Percentiles rank a stretch among this genome's conserved stretches.
phyloP scores from a whole-genome alignment of 1,284 basidiomycete species.

The Singerocomus inundabilis region DNA sequence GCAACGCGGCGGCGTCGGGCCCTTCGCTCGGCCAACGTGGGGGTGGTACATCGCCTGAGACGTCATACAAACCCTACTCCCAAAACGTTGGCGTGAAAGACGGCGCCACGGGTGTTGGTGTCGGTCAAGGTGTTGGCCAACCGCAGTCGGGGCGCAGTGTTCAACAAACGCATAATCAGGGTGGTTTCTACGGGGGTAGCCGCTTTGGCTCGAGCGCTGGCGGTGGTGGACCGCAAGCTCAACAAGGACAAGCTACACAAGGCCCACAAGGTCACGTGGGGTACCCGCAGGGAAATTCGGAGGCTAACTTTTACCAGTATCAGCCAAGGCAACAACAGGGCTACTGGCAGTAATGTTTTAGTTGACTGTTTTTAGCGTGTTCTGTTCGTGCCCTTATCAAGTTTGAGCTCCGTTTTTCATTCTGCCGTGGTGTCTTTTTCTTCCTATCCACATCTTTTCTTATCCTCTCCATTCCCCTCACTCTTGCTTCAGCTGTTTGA shows the following conservation, averaged over 20 bases:
- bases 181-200: conserved; percentile 59
- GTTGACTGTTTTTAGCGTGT: conserved; percentile 18
- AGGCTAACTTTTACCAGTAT: conserved; percentile 66
- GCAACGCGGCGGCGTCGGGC: conserved; percentile 42
- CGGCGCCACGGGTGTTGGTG: conserved; percentile 46
- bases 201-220: conserved; percentile 53
- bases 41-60: conserved; percentile 60
- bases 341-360: conserved; percentile 59
- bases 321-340: conserved; percentile 63
- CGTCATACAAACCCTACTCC: conserved; percentile 71
- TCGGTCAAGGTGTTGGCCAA: conserved; percentile 41
- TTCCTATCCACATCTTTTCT: conserved; percentile 24
- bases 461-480: conserved; percentile 12
- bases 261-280: conserved; percentile 62
- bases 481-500: conserved; percentile 33
- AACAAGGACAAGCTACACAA: conserved; percentile 47
- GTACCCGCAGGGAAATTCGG: conserved; percentile 54
- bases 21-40: conserved; percentile 47
- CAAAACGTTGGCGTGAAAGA: conserved; percentile 55
- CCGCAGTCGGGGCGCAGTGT: conserved; percentile 47
- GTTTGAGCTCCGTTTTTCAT: conserved; percentile 9
- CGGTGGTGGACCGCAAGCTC: conserved; percentile 41
- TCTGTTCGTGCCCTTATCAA: neutral
- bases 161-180: conserved; percentile 46
- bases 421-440: conserved; percentile 13